Conservation (phyloP, 2,329 filamentous ascomycete species). For the Aspergillus proliferans region DNA sequence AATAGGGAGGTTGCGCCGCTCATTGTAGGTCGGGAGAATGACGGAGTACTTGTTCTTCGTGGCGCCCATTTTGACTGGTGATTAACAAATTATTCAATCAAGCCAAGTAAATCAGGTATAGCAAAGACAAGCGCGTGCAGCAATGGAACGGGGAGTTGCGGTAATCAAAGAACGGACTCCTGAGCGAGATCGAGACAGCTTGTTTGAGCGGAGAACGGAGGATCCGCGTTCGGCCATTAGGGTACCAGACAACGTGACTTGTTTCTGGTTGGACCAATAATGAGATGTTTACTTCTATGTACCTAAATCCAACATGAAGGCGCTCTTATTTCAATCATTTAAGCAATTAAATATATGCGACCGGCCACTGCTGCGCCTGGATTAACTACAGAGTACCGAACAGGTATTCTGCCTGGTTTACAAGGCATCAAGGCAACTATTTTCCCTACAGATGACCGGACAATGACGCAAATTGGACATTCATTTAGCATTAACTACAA, state of each 20-base stretch:
- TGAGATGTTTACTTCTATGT: too few species aligned
- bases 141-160: background rate
- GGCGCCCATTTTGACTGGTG: conserved; percentile 25
- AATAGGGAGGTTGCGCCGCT: conserved; percentile 93
- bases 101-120: background rate
- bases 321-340: too few species aligned
- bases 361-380: background rate
- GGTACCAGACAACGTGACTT: background rate
- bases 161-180: conserved; percentile 2
- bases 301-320: too few species aligned
- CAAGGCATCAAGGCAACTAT: background rate
- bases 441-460: too few species aligned
- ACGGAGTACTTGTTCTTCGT: conserved; percentile 82
- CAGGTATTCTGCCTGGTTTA: background rate
- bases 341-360: too few species aligned
- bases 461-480: too few species aligned
- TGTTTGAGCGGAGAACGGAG: background rate
- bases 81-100: too few species aligned
- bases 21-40: conserved; percentile 97
- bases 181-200: conserved; percentile 1
- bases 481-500: too few species aligned
- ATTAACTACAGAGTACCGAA: background rate
- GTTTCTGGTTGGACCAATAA: too few species aligned
- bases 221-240: conserved; percentile 6
- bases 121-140: background rate